A percentile compares a stretch with the other conserved stretches of the same genome.
Evolutionary conservation across 176 grass and related monocot genomes (phyloP).

Genomic region (Eremochloa ophiuroides): DNA sequence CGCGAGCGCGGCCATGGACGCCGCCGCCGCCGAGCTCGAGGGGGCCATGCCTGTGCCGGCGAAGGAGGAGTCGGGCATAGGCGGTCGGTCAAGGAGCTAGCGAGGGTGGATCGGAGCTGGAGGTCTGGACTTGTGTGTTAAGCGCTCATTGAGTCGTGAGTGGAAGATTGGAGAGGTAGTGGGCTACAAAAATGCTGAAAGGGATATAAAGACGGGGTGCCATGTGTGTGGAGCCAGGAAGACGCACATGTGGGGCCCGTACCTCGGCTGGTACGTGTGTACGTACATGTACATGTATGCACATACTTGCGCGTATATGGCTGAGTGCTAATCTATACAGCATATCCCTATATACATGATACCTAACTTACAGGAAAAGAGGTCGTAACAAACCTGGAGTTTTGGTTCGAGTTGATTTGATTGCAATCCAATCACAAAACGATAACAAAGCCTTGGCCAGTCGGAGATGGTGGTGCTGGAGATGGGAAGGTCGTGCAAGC

Average conservation of each 20-base stretch:
- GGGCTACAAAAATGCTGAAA: conserved; percentile 29
- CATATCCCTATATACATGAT: no score
- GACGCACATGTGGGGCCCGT: conserved; percentile 17
- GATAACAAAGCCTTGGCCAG: no score
- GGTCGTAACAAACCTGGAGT: no score
- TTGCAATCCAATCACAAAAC: no score
- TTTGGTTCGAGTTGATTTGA: no score
- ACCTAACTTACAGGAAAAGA: no score
- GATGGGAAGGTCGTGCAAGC: no score
- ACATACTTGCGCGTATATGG: not conserved
- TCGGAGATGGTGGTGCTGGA: no score
- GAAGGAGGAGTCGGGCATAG: not conserved
- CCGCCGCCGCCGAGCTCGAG: conserved; percentile 29
- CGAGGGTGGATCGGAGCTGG: not conserved
- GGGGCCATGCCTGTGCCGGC: not conserved
- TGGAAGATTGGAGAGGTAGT: not conserved
- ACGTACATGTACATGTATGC: not conserved
- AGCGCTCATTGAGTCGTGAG: conserved; percentile 20
- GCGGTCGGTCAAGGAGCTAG: not conserved
- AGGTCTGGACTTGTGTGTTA: not conserved
- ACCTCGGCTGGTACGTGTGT: not conserved
- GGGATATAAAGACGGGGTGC: conserved; percentile 61
- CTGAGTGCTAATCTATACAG: no score
- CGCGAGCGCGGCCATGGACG: conserved; percentile 45
- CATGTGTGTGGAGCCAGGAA: conserved; percentile 41